Evolutionary conservation across 345 rosid species (phyloP), one percentile per base, ranked within the genome.

Genomic region (Cardamine occulta): DNA sequence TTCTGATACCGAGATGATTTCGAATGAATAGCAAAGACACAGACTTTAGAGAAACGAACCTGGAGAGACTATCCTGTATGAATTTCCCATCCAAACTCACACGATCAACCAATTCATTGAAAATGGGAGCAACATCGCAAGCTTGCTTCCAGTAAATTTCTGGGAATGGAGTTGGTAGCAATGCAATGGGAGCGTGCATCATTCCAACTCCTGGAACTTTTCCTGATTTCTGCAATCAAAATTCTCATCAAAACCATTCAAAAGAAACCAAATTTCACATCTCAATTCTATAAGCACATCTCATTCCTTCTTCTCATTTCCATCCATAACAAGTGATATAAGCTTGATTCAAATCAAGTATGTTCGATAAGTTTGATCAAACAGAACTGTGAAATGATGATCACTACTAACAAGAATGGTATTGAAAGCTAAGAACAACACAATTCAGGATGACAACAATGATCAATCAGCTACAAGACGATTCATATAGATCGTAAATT

Each of bases 81-180:
- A 95, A 95, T 8, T 87, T 80, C 34, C 90, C 97, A 79, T 95
- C 99, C 83, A 93, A 86, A 73, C 98, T 95, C 62, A 95, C 96
- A 62, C 97, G 96, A 85, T 95, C 99, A 29, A 90, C 81, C 37
- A 95, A 90, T 68, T 95, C 93, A 77, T 93, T 95, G 85, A 95
- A 90, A 76, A 95, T 85, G 4, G 97, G 98, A 53, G 97, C 93
- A 73, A 90, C 80, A 45, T 90, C 94, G 81, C 97, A 90, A 39
- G 99, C 99, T 83, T 86, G 88, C 47, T 82, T 85, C 87, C 89
- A 95, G 4, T 86, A 82, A 59, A 56, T 71, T 75, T 89, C 87
- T 1, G 96, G 99, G 80, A 95, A 95, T 63, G 84, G 57, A 37
- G 68, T 66, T 9, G 99, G 99, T 73, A 95, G 67, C 78, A 95